A percentile compares a stretch with the other conserved stretches of the same genome.
Conservation (phyloP, 352 stramenopile species). For the Phytopythium ostracodes region DNA sequence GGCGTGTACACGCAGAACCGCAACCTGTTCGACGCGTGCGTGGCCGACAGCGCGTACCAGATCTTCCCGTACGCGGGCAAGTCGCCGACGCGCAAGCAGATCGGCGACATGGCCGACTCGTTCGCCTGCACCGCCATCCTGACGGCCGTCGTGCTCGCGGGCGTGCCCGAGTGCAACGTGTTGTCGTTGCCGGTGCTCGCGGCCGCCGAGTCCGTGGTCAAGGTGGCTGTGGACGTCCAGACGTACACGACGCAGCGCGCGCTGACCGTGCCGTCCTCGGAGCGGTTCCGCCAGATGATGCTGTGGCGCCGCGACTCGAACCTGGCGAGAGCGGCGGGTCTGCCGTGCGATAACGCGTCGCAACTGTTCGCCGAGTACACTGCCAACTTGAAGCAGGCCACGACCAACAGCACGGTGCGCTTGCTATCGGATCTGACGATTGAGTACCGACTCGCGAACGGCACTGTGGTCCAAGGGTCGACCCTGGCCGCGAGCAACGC, state of each 20-base stretch:
- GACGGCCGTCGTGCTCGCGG: constrained; percentile 26
- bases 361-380: constrained; percentile 39
- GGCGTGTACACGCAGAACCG: constrained; percentile 42
- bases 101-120: constrained; percentile 28
- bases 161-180: constrained; percentile 38
- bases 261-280: constrained; percentile 22
- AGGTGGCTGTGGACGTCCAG: constrained; percentile 32
- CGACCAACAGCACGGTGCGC: constrained; percentile 34
- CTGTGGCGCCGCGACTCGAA: constrained; percentile 51
- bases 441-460: constrained; percentile 28
- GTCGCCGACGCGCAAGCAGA: constrained; percentile 27
- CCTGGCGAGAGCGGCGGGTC: constrained; percentile 26
- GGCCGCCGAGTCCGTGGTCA: constrained; percentile 34
- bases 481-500: neutral
- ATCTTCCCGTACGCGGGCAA: constrained; percentile 44
- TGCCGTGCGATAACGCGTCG: constrained; percentile 45
- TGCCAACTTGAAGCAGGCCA: constrained; percentile 34
- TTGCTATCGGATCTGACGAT: constrained; percentile 39
- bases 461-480: constrained; percentile 10
- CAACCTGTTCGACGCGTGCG: constrained; percentile 42
- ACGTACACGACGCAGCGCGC: constrained; percentile 11
- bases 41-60: constrained; percentile 31
- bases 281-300: constrained; percentile 49
- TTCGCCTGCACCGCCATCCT: constrained; percentile 34
- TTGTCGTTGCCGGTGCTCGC: constrained; percentile 25